Evolutionary conservation across 78 protist genomes (phyloP).

Genomic region (Planoprotostelium fungivorum): DNA sequence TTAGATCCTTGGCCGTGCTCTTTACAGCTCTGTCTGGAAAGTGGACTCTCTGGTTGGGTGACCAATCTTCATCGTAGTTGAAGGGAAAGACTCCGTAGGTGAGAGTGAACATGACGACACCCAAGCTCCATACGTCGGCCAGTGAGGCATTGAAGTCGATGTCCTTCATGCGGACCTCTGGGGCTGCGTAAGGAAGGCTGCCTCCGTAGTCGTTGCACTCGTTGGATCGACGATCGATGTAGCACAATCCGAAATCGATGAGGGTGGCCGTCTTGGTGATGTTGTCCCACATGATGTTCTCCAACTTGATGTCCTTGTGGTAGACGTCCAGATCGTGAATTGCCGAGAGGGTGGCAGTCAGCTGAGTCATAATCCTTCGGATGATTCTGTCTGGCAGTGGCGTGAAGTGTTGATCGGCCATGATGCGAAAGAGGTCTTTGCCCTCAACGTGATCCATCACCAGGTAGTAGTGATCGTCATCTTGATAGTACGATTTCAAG

Average conservation of each 20-base stretch:
- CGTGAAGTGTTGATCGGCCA: not conserved
- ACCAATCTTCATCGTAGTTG: too few species aligned
- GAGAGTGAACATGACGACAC: not conserved
- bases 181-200: not conserved
- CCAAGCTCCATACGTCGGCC: not conserved
- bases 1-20: too few species aligned
- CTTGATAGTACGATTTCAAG: not conserved
- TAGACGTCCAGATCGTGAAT: not conserved
- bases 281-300: not conserved
- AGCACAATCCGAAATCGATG: not conserved
- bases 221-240: not conserved
- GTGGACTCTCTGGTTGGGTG: too few species aligned
- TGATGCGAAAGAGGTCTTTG: not conserved
- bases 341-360: not conserved
- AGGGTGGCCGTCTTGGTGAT: not conserved
- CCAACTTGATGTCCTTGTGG: not conserved
- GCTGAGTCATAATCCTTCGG: not conserved
- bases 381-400: not conserved
- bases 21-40: too few species aligned
- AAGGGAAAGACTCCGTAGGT: not conserved
- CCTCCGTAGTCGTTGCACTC: not conserved
- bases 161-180: not conserved
- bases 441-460: not conserved
- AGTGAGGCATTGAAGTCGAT: not conserved
- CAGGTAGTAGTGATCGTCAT: not conserved